phyloP scores from a whole-genome alignment of 495 filamentous ascomycete species.

The Xylaria scruposa region DNA sequence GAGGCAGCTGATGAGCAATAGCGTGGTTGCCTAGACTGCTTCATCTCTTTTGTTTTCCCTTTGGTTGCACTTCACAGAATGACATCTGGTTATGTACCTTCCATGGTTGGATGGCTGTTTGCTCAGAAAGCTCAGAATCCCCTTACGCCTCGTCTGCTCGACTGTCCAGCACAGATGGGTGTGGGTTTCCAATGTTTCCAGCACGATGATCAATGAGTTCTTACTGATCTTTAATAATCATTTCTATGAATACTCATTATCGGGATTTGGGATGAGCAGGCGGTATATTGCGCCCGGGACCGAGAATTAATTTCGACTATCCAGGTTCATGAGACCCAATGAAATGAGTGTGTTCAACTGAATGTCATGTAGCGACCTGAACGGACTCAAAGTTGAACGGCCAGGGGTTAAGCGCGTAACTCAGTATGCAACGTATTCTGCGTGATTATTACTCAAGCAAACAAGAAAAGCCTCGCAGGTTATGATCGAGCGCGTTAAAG shows the following conservation, averaged over 20 bases:
- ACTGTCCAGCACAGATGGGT: background rate
- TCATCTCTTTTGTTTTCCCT: background rate
- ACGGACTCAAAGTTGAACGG: background rate
- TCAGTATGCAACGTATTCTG: background rate
- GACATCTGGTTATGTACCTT: background rate
- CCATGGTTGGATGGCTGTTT: background rate
- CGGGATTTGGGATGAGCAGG: no score
- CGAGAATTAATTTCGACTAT: background rate
- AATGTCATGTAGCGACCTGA: background rate
- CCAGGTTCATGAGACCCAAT: background rate
- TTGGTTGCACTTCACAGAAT: background rate
- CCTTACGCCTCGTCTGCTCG: background rate
- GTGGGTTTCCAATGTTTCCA: no score
- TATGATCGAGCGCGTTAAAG: background rate
- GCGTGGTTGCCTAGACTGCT: background rate
- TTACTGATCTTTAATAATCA: background rate
- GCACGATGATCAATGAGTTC: background rate
- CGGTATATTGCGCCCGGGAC: background rate
- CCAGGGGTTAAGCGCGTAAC: background rate
- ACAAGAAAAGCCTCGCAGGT: background rate
- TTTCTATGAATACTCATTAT: background rate
- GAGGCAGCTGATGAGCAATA: background rate
- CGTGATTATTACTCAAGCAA: background rate
- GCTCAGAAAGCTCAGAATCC: no score
- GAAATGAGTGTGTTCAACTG: background rate